Conservation (phyloP, 345 rosid genomes). For the Conringia planisiliqua region DNA sequence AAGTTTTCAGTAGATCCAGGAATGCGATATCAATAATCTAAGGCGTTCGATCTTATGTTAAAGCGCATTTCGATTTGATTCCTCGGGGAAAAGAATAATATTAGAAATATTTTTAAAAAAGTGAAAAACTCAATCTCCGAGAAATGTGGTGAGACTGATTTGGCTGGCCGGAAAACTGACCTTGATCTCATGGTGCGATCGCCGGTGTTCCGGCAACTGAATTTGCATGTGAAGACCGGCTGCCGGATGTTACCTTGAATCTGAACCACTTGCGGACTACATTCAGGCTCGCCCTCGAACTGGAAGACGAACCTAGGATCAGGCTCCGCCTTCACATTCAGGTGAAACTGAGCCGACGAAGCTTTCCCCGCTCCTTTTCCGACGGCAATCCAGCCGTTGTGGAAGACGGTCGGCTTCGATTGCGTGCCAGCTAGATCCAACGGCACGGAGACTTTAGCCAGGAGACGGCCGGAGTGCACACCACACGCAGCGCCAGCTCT, state of each 20-base stretch:
- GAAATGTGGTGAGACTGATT: background rate
- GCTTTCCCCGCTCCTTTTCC: conserved; percentile 59
- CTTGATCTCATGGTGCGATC: conserved; percentile 71
- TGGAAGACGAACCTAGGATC: conserved; percentile 95
- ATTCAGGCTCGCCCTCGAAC: conserved; percentile 95
- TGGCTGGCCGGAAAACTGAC: conserved; percentile 35
- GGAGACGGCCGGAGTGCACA: conserved; percentile 58
- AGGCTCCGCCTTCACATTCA: conserved; percentile 79
- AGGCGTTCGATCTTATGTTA: conserved; percentile 8
- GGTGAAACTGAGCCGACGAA: conserved; percentile 60
- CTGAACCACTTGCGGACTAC: conserved; percentile 93
- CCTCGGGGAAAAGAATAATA: background rate
- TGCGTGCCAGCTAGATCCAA: conserved; percentile 67
- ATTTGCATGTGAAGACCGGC: conserved; percentile 94
- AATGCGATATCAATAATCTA: conserved; percentile 10
- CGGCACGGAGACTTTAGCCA: conserved; percentile 73
- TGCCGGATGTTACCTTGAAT: conserved; percentile 79
- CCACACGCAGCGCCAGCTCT: conserved; percentile 74
- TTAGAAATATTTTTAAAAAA: background rate
- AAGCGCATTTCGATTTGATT: conserved; percentile 10
- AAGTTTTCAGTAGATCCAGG: conserved; percentile 12
- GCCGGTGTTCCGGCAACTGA: conserved; percentile 68
- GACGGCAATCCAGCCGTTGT: conserved; percentile 67
- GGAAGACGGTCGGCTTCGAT: conserved; percentile 53
- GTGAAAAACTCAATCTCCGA: background rate